These are phyloP conservation scores for Eleusine coracana DNA, from an alignment of 176 grass and related monocot species.

Conservation along the genomic window DNA sequence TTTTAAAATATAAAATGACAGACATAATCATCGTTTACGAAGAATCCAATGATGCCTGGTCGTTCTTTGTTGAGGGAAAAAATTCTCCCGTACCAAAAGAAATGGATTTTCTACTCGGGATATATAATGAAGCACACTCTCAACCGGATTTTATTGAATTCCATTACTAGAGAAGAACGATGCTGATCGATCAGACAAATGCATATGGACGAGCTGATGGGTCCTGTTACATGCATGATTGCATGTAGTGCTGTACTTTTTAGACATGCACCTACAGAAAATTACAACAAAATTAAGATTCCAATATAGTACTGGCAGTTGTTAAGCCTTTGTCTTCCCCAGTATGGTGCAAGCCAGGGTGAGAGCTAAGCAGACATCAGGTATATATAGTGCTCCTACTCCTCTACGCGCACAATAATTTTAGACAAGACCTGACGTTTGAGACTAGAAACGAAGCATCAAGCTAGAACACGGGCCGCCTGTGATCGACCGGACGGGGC, in stretches of 20 bases:
- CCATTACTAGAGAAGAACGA: neutral
- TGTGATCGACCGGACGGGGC: slow-evolving; percentile 29
- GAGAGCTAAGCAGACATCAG: neutral
- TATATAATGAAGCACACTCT: slow-evolving; percentile 1
- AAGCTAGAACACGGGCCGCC: slow-evolving; percentile 37
- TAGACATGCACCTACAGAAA: neutral
- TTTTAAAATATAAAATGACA: slow-evolving; percentile 39
- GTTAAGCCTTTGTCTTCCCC: slow-evolving; percentile 41
- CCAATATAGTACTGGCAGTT: slow-evolving; percentile 2
- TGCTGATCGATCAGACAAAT: neutral
- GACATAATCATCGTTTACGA: slow-evolving; percentile 40
- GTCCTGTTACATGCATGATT: slow-evolving; percentile 25
- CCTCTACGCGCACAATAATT: slow-evolving; percentile 32
- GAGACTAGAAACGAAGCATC: slow-evolving; percentile 21
- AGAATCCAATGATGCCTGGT: slow-evolving; percentile 43
- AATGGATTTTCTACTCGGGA: slow-evolving; percentile 18
- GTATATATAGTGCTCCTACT: neutral
- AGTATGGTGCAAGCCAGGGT: slow-evolving; percentile 25
- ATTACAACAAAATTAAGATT: slow-evolving; percentile 25
- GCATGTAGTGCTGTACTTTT: slow-evolving; percentile 10
- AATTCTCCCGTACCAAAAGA: slow-evolving; percentile 42
- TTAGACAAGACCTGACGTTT: slow-evolving; percentile 44
- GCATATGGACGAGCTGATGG: neutral
- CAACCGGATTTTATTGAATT: neutral
- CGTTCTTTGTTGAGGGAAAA: neutral